Percentiles rank a stretch among this genome's conserved stretches.
These are phyloP conservation scores for Brassica napus DNA, from an alignment of 345 rosid genomes.

Conservation along the genomic window DNA sequence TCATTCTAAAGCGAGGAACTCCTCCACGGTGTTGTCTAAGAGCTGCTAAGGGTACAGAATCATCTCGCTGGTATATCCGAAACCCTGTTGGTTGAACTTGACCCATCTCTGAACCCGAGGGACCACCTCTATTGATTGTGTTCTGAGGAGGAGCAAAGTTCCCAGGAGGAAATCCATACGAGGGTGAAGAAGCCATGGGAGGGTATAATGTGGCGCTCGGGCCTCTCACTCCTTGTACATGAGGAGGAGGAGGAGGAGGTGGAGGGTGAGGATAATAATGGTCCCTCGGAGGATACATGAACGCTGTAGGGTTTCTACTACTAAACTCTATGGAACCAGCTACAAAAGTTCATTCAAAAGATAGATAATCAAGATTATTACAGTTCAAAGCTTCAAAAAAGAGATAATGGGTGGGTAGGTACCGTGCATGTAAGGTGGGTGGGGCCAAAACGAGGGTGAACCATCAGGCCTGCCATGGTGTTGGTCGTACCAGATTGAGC, in stretches of 20 bases:
- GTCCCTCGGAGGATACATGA: conserved; percentile 47
- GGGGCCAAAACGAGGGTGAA: conserved; percentile 64
- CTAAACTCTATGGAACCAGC: conserved; percentile 57
- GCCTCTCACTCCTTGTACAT: conserved; percentile 62
- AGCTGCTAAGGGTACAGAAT: conserved; percentile 47
- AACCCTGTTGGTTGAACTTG: conserved; percentile 57
- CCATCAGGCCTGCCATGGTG: conserved; percentile 49
- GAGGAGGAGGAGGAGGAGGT: conserved; percentile 54
- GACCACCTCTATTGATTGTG: conserved; percentile 36
- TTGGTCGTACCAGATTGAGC: conserved; percentile 43
- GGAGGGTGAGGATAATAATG: conserved; percentile 45
- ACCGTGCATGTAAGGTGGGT: conserved; percentile 72
- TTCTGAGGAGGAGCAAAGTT: conserved; percentile 45
- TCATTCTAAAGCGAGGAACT: conserved; percentile 71
- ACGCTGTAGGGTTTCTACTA: conserved; percentile 54
- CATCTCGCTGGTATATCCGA: conserved; percentile 55
- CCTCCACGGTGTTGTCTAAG: conserved; percentile 54
- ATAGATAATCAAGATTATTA: neutral
- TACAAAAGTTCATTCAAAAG: conserved; percentile 19
- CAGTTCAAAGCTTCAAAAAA: neutral
- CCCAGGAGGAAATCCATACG: conserved; percentile 40
- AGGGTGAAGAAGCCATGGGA: conserved; percentile 45
- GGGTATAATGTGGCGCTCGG: conserved; percentile 53
- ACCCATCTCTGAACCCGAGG: conserved; percentile 55
- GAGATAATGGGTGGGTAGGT: conserved; percentile 7